Evolutionary conservation across 352 stramenopile species (phyloP).

Genomic region (Phytopythium chamaehyphon): DNA sequence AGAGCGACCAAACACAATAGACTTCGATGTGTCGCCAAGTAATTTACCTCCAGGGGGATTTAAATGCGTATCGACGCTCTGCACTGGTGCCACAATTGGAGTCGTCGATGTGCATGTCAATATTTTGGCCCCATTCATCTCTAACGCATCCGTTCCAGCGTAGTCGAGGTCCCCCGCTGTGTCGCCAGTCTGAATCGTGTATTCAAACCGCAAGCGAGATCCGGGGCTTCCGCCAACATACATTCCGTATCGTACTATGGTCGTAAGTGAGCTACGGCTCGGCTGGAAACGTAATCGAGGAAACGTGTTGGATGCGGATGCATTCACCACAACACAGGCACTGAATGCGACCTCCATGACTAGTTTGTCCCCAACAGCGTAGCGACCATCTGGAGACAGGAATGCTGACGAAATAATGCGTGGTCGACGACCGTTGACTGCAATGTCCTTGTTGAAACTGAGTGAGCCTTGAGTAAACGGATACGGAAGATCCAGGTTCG

Average conservation of each 20-base stretch:
- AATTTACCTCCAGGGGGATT: conserved; percentile 70
- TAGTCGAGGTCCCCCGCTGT: conserved; percentile 66
- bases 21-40: conserved; percentile 29
- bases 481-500: conserved; percentile 64
- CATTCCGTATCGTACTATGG: conserved; percentile 51
- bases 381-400: conserved; percentile 55
- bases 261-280: conserved; percentile 25
- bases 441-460: conserved; percentile 61
- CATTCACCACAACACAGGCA: conserved; percentile 47
- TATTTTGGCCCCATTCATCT: conserved; percentile 65
- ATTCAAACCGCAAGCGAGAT: conserved; percentile 61
- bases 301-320: conserved; percentile 15
- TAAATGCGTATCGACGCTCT: conserved; percentile 65
- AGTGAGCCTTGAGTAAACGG: conserved; percentile 62
- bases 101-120: conserved; percentile 48
- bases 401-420: conserved; percentile 47
- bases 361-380: conserved; percentile 52
- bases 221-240: conserved; percentile 58
- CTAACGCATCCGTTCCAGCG: conserved; percentile 40
- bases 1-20: conserved; percentile 54
- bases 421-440: conserved; percentile 67
- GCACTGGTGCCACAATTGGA: conserved; percentile 23
- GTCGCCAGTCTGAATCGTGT: conserved; percentile 70
- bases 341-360: conserved; percentile 67
- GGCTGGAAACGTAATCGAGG: conserved; percentile 58